These are phyloP conservation scores for Acanthochlamys bracteata DNA, from an alignment of 106 monocot genomes.

Conservation along the genomic window DNA sequence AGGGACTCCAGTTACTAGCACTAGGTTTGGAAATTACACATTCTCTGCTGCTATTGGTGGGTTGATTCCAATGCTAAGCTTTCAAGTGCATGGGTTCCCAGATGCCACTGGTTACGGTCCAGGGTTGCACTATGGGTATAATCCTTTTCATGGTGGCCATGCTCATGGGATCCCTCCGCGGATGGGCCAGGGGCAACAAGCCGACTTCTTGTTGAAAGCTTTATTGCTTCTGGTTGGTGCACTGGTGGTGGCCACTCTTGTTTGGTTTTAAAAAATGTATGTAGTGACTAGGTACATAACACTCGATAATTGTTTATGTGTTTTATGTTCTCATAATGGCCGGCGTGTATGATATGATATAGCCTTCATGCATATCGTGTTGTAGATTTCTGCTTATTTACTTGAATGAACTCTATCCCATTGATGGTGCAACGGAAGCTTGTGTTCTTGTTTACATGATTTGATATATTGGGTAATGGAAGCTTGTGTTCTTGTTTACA, in stretches of 20 bases:
- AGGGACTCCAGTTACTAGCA: slow-evolving; percentile 21
- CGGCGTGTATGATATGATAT: too few species aligned
- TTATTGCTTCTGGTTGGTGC: slow-evolving; percentile 44
- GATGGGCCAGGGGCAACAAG: slow-evolving; percentile 25
- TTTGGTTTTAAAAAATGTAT: slow-evolving; percentile 34
- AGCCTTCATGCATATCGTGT: too few species aligned
- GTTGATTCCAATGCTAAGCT: slow-evolving; percentile 48
- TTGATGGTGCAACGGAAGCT: too few species aligned
- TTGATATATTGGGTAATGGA: too few species aligned
- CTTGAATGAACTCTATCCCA: too few species aligned
- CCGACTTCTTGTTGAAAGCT: slow-evolving; percentile 29
- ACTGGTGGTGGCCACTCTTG: slow-evolving; percentile 37
- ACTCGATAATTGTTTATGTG: background rate
- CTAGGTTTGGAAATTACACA: slow-evolving; percentile 46
- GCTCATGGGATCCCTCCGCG: slow-evolving; percentile 31
- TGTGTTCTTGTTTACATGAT: too few species aligned
- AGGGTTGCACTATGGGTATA: slow-evolving; percentile 34
- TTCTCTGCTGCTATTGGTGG: slow-evolving; percentile 58
- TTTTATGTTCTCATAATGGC: background rate
- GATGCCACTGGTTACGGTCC: slow-evolving; percentile 39
- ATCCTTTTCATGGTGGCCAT: slow-evolving; percentile 42
- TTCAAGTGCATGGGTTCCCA: slow-evolving; percentile 54
- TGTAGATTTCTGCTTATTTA: too few species aligned
- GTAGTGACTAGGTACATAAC: background rate
- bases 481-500: too few species aligned